Base-by-base conservation (phyloP, 257 asterid species). In the Euphrasia confusa region DNA sequence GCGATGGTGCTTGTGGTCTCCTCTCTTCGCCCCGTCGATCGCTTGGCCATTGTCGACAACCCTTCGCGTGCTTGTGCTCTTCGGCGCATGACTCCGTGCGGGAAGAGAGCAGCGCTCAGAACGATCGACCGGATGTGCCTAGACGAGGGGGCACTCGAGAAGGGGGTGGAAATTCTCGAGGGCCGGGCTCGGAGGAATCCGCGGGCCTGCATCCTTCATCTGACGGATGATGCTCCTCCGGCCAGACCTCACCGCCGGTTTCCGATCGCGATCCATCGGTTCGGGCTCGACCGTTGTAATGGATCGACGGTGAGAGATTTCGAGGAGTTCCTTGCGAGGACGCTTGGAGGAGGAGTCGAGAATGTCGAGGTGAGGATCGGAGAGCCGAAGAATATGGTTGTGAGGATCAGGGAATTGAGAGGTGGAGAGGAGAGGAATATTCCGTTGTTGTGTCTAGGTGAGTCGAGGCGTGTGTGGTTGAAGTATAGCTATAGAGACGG, bases 401-500 rank as follows among this genome's bases (percentile, higher is more conserved):
- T 82, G 35, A 65, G 79, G 45, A 80, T 85, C 9, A 85, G 83
- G 13, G 94, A 85, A 45, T 54, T 82, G 18, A 79, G 82, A 77
- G 85, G 80, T 6, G 89, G 82, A 2, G 94, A 85, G 62, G 87
- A 80, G 77, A 85, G 87, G 76, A 82, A 74, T 66, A 61, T 82
- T 11, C 84, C 87, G 0, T 18, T 85, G 54, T 65, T 85, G 54
- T 65, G 67, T 52, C 27, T 80, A 30, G 78, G 75, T 12, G 81
- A 72, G 57, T 48, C 44, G 1, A 76, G 71, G 32, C 71, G 67
- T n/a, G 68, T 80, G 10, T 48, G 76, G 18, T 78, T 82, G 42
- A 76, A 72, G 63, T 85, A 80, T 53, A 82, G 87, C 76, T 85
- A 85, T 55, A 48, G 74, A 18, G 92, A 72, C n/a, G 80, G 75